Conservation (phyloP, 306 rosid species). For the Begonia peltatifolia region DNA sequence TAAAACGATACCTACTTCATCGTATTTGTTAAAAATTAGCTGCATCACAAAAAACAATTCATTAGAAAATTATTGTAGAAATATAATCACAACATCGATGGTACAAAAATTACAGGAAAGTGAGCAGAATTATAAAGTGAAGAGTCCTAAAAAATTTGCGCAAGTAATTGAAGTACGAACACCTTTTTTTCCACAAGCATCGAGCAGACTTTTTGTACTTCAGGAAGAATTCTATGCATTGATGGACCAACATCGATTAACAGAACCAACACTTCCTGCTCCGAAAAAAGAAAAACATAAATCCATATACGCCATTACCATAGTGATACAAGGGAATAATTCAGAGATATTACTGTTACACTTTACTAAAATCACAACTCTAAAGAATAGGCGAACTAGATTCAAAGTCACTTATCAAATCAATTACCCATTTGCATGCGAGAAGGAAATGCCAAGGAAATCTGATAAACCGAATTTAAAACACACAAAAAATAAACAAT, state of each 20-base stretch:
- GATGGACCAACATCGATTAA: slow-evolving; percentile 87
- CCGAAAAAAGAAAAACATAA: slow-evolving; percentile 2
- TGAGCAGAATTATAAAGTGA: background rate
- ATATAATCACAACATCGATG: background rate
- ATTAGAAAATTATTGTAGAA: background rate
- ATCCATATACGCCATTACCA: background rate
- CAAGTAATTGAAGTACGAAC: background rate
- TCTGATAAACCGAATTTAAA: too few species aligned
- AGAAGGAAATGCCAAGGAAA: too few species aligned
- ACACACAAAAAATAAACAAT: too few species aligned
- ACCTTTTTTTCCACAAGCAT: slow-evolving; percentile 70
- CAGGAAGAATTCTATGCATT: slow-evolving; percentile 67
- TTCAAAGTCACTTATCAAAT: too few species aligned
- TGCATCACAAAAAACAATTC: background rate
- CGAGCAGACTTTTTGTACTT: slow-evolving; percentile 61
- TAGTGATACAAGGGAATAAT: too few species aligned
- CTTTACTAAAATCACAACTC: too few species aligned
- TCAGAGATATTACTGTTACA: too few species aligned
- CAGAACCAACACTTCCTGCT: slow-evolving; percentile 61
- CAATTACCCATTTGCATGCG: too few species aligned
- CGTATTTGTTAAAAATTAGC: slow-evolving; percentile 23
- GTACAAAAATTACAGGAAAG: background rate
- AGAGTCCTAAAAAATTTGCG: background rate
- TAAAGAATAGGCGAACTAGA: too few species aligned
- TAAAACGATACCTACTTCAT: slow-evolving; percentile 65